Conservation (phyloP, 2,329 filamentous ascomycete species). For the Teratosphaeria viscida region DNA sequence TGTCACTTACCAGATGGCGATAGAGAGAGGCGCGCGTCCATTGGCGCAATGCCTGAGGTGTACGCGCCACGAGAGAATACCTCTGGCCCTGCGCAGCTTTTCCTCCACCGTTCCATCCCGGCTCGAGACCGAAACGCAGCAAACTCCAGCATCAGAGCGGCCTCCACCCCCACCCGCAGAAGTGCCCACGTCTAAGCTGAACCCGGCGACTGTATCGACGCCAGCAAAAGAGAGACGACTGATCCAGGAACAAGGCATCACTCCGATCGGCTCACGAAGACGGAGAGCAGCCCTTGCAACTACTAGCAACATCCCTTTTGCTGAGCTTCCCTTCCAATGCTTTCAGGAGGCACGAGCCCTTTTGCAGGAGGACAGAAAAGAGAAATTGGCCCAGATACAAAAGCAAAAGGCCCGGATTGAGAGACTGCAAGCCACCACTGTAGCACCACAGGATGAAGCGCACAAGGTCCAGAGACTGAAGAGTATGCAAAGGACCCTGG, state of each 20-base stretch:
- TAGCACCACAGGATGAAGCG: slow-evolving; percentile 17
- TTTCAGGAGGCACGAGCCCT: slow-evolving; percentile 92
- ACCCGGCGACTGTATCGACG: slow-evolving; percentile 41
- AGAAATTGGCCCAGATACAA: slow-evolving; percentile 68
- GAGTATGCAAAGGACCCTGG: slow-evolving; percentile 61
- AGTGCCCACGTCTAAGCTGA: neutral
- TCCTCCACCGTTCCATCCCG: slow-evolving; percentile 34
- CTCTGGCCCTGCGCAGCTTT: slow-evolving; percentile 34
- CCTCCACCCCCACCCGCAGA: slow-evolving; percentile 28
- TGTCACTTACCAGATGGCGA: slow-evolving; percentile 8
- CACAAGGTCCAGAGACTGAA: slow-evolving; percentile 54
- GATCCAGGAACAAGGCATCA: slow-evolving; percentile 46
- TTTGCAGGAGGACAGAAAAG: slow-evolving; percentile 64
- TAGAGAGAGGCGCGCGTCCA: slow-evolving; percentile 29
- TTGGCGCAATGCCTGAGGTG: slow-evolving; percentile 20
- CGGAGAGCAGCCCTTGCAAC: slow-evolving; percentile 47
- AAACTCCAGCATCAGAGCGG: slow-evolving; percentile 12
- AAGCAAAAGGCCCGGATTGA: slow-evolving; percentile 59
- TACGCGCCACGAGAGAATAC: slow-evolving; percentile 16
- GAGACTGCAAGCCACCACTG: slow-evolving; percentile 46
- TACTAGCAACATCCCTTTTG: slow-evolving; percentile 64
- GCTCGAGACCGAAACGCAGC: slow-evolving; percentile 33
- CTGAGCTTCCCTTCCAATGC: slow-evolving; percentile 90
- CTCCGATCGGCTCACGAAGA: slow-evolving; percentile 74
- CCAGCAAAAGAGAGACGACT: slow-evolving; percentile 56